phyloP scores from a whole-genome alignment of 768 basidiomycete genomes.

The Scleroderma citrinum region DNA sequence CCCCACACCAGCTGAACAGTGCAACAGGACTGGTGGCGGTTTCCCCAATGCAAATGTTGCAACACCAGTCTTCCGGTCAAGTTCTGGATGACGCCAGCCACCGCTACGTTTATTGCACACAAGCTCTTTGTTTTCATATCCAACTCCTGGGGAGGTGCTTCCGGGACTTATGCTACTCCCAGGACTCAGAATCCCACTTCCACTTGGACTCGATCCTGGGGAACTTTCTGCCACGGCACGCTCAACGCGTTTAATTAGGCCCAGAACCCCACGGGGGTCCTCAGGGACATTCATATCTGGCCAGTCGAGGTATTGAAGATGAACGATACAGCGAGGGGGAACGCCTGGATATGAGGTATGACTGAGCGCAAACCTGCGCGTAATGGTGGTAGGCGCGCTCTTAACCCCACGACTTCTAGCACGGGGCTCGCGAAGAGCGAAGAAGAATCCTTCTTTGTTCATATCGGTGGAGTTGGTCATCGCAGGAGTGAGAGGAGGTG shows the following conservation, averaged over 20 bases:
- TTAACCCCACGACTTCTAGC: constrained; percentile 5
- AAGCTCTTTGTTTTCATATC: constrained; percentile 15
- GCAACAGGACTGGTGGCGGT: constrained; percentile 61
- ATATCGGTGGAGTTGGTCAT: constrained; percentile 30
- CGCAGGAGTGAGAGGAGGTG: constrained; percentile 28
- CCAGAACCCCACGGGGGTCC: constrained; percentile 67
- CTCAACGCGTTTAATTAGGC: constrained; percentile 68
- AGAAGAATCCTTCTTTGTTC: constrained; percentile 34
- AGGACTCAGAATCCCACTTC: constrained; percentile 16
- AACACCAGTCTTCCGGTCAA: constrained; percentile 54
- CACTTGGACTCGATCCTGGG: constrained; percentile 22
- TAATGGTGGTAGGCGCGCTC: constrained; percentile 34
- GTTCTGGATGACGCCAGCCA: constrained; percentile 30
- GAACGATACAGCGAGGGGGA: constrained; percentile 63
- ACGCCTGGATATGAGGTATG: constrained; percentile 55
- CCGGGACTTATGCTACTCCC: constrained; percentile 13
- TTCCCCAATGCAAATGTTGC: constrained; percentile 44
- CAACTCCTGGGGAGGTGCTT: constrained; percentile 9
- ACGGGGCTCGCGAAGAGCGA: constrained; percentile 25
- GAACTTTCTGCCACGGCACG: constrained; percentile 22
- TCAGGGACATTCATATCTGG: constrained; percentile 95
- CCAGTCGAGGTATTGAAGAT: constrained; percentile 93
- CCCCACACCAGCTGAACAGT: constrained; percentile 94
- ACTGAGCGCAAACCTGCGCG: constrained; percentile 62
- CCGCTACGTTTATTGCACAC: constrained; percentile 9